phyloP scores from a whole-genome alignment of 768 basidiomycete species.

The Suillus bovinus region DNA sequence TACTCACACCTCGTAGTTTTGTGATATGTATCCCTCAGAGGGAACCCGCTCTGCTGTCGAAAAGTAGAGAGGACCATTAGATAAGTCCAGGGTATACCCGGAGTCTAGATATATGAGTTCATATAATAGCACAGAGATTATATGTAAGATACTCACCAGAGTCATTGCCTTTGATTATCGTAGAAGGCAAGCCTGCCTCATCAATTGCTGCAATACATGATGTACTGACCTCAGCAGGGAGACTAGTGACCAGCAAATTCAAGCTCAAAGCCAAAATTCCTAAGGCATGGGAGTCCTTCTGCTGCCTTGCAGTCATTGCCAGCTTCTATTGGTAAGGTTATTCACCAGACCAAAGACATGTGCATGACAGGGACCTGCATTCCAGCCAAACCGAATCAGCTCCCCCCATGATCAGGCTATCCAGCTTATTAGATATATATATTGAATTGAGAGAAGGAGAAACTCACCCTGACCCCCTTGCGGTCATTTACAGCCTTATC shows the following conservation, averaged over 20 bases:
- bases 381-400: not conserved
- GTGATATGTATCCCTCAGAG: slow-evolving; percentile 8
- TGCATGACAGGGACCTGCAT: not conserved
- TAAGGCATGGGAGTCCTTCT: not conserved
- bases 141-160: not conserved
- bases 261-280: not conserved
- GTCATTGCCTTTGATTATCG: not conserved
- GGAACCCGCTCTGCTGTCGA: not conserved
- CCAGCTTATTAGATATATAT: not conserved
- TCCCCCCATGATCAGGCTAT: not conserved
- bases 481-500: not conserved
- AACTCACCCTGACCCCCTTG: not conserved
- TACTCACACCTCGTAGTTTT: slow-evolving; percentile 3
- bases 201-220: not conserved
- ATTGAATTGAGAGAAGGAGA: not conserved
- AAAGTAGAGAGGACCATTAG: slow-evolving; percentile 2
- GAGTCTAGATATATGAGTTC: not conserved
- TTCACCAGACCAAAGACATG: slow-evolving; percentile 8
- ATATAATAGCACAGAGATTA: no score
- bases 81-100: slow-evolving; percentile 1
- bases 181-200: not conserved
- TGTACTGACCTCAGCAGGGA: not conserved
- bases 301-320: not conserved
- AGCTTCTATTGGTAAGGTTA: not conserved
- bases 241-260: not conserved